Conservation (phyloP, 225 moss, liverwort and hornwort genomes). For the Pseudoscleropodium purum region DNA sequence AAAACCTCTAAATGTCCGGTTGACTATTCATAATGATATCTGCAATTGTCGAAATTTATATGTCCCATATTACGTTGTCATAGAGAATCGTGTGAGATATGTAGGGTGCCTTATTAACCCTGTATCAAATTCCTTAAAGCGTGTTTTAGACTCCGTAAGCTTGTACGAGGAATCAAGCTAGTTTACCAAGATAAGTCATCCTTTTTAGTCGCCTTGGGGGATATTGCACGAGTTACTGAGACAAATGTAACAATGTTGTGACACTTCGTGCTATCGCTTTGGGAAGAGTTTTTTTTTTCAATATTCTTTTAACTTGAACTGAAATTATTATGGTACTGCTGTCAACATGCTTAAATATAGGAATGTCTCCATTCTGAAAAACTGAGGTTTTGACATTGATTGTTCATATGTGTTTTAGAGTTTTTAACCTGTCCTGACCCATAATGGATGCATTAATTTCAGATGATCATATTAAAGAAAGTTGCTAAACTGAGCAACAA, state of each 20-base stretch:
- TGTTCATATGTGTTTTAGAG: background rate
- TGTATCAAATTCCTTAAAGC: background rate
- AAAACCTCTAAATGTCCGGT: background rate
- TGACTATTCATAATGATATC: background rate
- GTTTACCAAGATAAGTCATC: background rate
- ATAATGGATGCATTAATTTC: conserved; percentile 12
- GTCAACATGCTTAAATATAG: background rate
- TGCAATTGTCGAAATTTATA: background rate
- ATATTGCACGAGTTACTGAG: background rate
- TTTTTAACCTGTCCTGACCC: background rate
- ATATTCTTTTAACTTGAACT: background rate
- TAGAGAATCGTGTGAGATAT: background rate
- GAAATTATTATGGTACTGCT: background rate
- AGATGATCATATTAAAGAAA: conserved; percentile 65
- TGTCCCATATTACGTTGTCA: background rate
- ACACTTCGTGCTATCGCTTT: background rate
- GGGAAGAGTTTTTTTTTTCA: background rate
- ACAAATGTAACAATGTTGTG: background rate
- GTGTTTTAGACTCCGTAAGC: background rate
- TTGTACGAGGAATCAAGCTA: background rate
- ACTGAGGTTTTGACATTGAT: background rate
- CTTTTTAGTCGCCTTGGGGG: background rate
- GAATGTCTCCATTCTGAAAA: background rate
- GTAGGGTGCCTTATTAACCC: background rate
- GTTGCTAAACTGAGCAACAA: conserved; percentile 77